Base-by-base conservation (phyloP, 768 basidiomycete genomes). In the Phaeotremella fagi region DNA sequence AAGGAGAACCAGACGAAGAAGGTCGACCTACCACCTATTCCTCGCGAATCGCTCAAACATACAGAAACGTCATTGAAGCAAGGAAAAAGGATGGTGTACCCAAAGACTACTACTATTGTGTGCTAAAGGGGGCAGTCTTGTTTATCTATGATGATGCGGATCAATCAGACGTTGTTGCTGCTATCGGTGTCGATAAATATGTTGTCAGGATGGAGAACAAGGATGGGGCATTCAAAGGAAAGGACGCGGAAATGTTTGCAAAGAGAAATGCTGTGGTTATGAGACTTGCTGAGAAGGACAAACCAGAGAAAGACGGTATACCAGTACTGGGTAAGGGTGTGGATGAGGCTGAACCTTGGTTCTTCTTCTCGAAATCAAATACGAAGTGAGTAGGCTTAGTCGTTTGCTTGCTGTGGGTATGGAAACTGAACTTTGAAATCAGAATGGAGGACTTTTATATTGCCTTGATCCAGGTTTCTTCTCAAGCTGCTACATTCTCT, bases 81-180 rank as follows among this genome's bases (percentile, higher is more conserved):
- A 52, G 61, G 7, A 62, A 37, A 23, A 52, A 53, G 24, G 49
- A 48, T 12, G 41, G 51, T 0, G 80, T 87, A 45, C 89, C 90
- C 15, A 90, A 89, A 76, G 92, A 95, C 71, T 85, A 82, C 81
- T 95, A 88, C 84, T 95, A 85, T 71, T 87, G 86, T 48, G 89
- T 85, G 5, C 80, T 98, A 71, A 97, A 97, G 79, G 88, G 87
- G 38, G 86, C 83, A 65, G 84, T 94, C 33, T 77, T 98, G 26
- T 97, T 90, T 75, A 78, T 98, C 20, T 97, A 95, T 76, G 90
- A 94, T 74, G 88, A 92, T 74, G 90, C 95, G 75, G 80, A 78
- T 15, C 88, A 88, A 84, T 81, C 81, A 48, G 92, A 97, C 61
- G 91, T 89, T 75, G 86, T 85, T 68, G 90, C 85, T 3, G 92